Evolutionary conservation across 129 eudicot species (phyloP), one percentile per base, ranked within the genome.

Genomic region (Pittosporum tobira): DNA sequence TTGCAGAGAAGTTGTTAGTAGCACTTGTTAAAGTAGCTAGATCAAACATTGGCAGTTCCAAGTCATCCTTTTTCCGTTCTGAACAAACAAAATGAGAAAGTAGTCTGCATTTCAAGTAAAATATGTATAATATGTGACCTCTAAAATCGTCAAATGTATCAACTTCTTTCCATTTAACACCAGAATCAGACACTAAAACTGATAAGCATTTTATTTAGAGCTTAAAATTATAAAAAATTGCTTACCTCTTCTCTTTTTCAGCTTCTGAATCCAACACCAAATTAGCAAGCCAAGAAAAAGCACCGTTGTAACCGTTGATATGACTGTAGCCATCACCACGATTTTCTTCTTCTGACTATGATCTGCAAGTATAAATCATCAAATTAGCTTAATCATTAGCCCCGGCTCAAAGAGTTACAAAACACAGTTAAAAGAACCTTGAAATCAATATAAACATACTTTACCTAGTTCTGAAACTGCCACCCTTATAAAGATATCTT

Each of bases 381-480:
- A 48, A 50, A 7, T 15, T 13, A 44, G 25, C 12, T 37, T 22
- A n/a, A 49, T 51, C 38, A 19, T 9, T 51, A 51, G 1, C 14
- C 13, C 8, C 12, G 22, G 38, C 38, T n/a, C n/a, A n/a, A n/a
- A n/a, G n/a, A n/a, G n/a, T n/a, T n/a, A n/a, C n/a, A n/a, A n/a
- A n/a, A n/a, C n/a, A n/a, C n/a, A n/a, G n/a, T n/a, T n/a, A n/a
- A n/a, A n/a, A n/a, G n/a, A n/a, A n/a, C 29, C 2, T n/a, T 3
- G 51, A 6, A n/a, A n/a, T 42, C 15, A n/a, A 47, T 47, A 5
- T 47, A 16, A 47, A 6, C 22, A n/a, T 28, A 58, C 6, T 43
- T 57, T 40, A 67, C 81, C 72, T 34, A 68, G 31, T 57, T 71
- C 75, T 47, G 81, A 71, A 34, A 24, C 52, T 13, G 75, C 67